A percentile compares a stretch with the other conserved stretches of the same genome.
These are phyloP conservation scores for Torulaspora franciscae DNA, from an alignment of 805 yeast genomes.

Conservation along the genomic window DNA sequence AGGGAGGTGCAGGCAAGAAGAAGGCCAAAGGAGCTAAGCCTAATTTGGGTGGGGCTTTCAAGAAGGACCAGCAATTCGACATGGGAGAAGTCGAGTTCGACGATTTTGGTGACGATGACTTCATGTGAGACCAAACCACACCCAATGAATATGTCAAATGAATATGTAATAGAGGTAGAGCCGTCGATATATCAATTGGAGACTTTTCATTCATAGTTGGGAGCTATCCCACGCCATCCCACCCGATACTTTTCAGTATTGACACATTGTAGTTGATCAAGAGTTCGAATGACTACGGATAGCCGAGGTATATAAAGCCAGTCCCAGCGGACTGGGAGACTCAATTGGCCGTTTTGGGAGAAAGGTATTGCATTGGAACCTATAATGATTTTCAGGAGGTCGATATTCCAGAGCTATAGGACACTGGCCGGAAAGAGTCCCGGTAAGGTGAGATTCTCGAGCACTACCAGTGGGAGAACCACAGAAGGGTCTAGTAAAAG, in stretches of 20 bases:
- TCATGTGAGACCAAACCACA: slow-evolving; percentile 50
- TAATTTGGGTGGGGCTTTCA: slow-evolving; percentile 56
- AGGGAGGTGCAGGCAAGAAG: slow-evolving; percentile 93
- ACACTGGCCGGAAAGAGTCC: background rate
- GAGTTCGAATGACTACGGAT: background rate
- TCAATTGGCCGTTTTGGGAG: background rate
- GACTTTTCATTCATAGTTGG: background rate
- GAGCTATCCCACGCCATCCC: slow-evolving; percentile 7
- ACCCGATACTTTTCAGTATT: background rate
- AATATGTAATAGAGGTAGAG: background rate
- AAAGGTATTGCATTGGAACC: background rate
- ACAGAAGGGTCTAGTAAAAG: background rate
- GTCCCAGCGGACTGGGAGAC: background rate
- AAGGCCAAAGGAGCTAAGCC: slow-evolving; percentile 79
- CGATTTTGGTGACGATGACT: slow-evolving; percentile 75
- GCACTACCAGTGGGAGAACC: background rate
- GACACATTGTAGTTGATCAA: background rate
- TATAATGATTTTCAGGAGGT: slow-evolving; percentile 1
- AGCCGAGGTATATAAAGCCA: background rate
- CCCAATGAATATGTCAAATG: background rate
- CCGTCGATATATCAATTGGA: background rate
- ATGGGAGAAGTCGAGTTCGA: slow-evolving; percentile 46
- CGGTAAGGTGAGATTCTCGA: background rate
- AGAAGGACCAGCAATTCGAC: slow-evolving; percentile 61
- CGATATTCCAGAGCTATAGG: background rate